These are phyloP conservation scores for Penicillium egyptiacum DNA, from an alignment of 495 filamentous ascomycete species.

Conservation along the genomic window DNA sequence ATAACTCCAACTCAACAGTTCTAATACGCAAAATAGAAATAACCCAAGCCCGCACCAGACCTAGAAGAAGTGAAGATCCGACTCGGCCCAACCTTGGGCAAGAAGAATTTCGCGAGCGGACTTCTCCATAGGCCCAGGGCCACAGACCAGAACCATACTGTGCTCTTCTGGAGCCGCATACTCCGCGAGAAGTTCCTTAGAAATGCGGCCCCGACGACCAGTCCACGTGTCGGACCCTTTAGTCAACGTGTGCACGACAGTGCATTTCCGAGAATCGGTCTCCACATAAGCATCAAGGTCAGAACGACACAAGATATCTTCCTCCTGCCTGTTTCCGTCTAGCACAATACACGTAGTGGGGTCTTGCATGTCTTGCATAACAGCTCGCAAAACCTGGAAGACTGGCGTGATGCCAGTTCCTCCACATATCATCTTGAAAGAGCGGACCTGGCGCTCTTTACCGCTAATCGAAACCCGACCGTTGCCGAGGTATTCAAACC, in stretches of 20 bases:
- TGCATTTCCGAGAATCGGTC: conserved; percentile 55
- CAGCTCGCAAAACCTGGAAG: conserved; percentile 80
- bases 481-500: conserved; percentile 75
- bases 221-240: conserved; percentile 62
- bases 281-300: conserved; percentile 67
- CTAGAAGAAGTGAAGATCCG: conserved; percentile 85
- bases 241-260: conserved; percentile 72
- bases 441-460: conserved; percentile 56
- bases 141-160: conserved; percentile 78
- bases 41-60: neutral
- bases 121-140: conserved; percentile 77
- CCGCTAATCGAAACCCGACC: conserved; percentile 66
- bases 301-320: conserved; percentile 80
- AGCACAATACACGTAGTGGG: conserved; percentile 67
- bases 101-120: conserved; percentile 60
- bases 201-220: conserved; percentile 70
- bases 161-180: conserved; percentile 55
- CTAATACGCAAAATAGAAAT: neutral
- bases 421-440: conserved; percentile 87
- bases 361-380: conserved; percentile 62
- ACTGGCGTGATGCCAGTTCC: conserved; percentile 92
- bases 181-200: conserved; percentile 58
- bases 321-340: conserved; percentile 74
- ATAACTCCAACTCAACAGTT: neutral
- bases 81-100: conserved; percentile 71